Conservation (phyloP, 2,329 filamentous ascomycete species). For the Fusarium solani-melongenae region DNA sequence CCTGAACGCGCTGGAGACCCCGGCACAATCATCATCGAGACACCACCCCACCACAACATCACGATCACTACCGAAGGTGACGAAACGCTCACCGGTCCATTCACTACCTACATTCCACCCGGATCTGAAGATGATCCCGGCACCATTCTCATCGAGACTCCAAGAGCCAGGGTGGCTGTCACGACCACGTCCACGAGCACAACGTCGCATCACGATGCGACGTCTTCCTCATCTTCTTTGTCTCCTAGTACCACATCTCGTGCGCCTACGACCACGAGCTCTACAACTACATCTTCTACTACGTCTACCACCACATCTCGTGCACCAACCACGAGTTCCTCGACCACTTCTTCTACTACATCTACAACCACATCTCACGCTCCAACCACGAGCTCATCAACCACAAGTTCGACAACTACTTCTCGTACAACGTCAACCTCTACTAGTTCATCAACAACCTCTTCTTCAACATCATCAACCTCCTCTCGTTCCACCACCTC, state of each 20-base stretch:
- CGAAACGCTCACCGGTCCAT: conserved; percentile 15
- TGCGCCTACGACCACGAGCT: background rate
- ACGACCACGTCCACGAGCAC: background rate
- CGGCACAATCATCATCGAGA: conserved; percentile 7
- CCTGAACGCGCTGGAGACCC: conserved; percentile 6
- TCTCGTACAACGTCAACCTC: background rate
- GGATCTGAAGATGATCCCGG: conserved; percentile 12
- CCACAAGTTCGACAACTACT: background rate
- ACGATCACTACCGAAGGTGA: conserved; percentile 20
- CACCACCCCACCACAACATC: conserved; percentile 2
- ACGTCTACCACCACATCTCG: background rate
- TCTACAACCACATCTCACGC: background rate
- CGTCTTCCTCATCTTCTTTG: background rate
- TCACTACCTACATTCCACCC: conserved; percentile 18
- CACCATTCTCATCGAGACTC: conserved; percentile 25
- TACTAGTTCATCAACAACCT: background rate
- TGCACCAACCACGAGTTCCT: background rate
- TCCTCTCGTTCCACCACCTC: background rate
- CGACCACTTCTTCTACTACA: background rate
- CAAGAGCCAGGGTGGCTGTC: conserved; percentile 1
- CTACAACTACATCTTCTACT: background rate
- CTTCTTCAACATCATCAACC: background rate
- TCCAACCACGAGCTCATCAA: background rate
- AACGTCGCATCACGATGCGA: background rate
- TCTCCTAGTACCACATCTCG: conserved; percentile 4